Percentiles rank a stretch among this genome's conserved stretches.
Conservation (phyloP, 208 protist genomes). For the Naegleria gruberi region DNA sequence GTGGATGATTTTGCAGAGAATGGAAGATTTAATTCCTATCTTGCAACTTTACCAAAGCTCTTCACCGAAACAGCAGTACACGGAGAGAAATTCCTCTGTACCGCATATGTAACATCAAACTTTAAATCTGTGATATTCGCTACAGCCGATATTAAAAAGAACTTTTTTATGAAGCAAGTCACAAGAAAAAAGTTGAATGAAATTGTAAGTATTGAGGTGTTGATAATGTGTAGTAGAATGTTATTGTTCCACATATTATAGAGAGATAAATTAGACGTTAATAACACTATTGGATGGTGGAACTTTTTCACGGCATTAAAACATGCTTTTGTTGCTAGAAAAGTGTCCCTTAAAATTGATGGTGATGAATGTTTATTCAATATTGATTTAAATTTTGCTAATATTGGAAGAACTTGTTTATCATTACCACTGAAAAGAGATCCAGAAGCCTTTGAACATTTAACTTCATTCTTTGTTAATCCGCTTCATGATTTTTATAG, state of each 20-base stretch:
- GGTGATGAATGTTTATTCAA: not conserved
- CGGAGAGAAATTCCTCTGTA: not conserved
- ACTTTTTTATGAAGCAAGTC: slow-evolving; percentile 4
- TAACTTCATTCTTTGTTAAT: not conserved
- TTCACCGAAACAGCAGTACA: not conserved
- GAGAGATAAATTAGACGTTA: slow-evolving; percentile 4
- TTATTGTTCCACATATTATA: not conserved
- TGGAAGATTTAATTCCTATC: slow-evolving; percentile 12
- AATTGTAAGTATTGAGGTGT: not conserved
- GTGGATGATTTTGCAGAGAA: not conserved
- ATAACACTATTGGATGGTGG: not conserved
- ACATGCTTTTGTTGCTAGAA: not conserved
- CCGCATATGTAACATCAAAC: not conserved
- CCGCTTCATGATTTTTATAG: slow-evolving; percentile 1
- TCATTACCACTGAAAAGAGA: not conserved
- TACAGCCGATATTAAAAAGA: not conserved
- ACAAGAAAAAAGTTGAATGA: not conserved
- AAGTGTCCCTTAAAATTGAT: not conserved
- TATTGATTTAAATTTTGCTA: slow-evolving; percentile 10
- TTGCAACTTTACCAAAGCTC: not conserved
- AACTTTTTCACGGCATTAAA: not conserved
- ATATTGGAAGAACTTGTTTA: not conserved
- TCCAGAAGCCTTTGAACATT: not conserved
- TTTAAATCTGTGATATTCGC: slow-evolving; percentile 8
- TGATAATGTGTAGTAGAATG: not conserved